Base-by-base conservation (phyloP, 2,329 filamentous ascomycete genomes). In the Sclerotinia nivalis region DNA sequence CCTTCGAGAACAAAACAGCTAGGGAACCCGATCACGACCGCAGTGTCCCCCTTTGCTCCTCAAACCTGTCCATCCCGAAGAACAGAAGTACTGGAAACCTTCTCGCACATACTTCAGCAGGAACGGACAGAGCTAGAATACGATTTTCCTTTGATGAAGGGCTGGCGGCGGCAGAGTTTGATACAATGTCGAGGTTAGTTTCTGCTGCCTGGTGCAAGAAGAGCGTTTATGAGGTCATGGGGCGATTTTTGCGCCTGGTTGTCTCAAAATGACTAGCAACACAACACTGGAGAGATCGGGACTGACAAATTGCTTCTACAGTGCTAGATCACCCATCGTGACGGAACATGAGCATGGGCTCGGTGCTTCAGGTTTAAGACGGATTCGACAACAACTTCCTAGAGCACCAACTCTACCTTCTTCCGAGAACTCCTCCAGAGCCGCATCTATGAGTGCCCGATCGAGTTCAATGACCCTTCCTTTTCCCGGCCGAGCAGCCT, bases 281-380 rank as follows among this genome's bases (percentile, higher is more conserved):
- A 31, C 37, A 22, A 37, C 22, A 15, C 50, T 54, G 28, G 54
- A 20, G 8, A 40, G 10, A 40, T 47, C 56, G 65, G 59, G 25
- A 73, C 75, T 76, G 74, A 77, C 74, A 65, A 69, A 73, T 73
- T 68, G 71, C 69, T 71, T 71, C 69, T 68, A 31, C 28, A 64
- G 40, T 72, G 72, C 72, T 80, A 96, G 93, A 84, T 93, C 92
- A 77, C 88, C 93, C 77, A 87, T 97, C 78, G 87, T 96, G 79
- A 85, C 89, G 74, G 93, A 95, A 81, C 93, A 95, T 82, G 93
- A 97, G 78, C 92, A 96, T 84, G 93, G 93, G 75, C 83, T 96
- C 73, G 93, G 93, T 68, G 86, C 91, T 58, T 96, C 93, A 69
- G 94, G 96, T 74, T 86, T 99, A 78, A 91, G 94, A 79, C 91